Conservation (phyloP, 2,329 filamentous ascomycete species). For the Aspergillus phoenicis region DNA sequence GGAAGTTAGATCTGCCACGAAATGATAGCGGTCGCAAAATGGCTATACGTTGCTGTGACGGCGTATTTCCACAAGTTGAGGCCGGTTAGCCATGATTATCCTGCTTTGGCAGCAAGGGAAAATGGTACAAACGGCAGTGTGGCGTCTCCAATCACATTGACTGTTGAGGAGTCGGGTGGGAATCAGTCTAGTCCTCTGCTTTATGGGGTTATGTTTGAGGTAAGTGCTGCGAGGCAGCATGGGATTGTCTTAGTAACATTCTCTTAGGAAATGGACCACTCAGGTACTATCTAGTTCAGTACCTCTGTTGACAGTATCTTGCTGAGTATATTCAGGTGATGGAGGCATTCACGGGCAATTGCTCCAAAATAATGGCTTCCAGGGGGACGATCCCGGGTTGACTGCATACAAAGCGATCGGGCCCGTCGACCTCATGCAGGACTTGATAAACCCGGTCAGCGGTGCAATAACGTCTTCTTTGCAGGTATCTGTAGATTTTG, state of each 20-base stretch:
- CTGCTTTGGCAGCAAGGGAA: not conserved
- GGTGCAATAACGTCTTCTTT: slow-evolving; percentile 33
- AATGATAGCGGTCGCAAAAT: too few relatives aligned
- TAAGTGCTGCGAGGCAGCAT: slow-evolving; percentile 10
- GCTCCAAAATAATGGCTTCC: slow-evolving; percentile 40
- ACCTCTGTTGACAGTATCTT: not conserved
- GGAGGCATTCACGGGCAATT: slow-evolving; percentile 39
- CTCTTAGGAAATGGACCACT: slow-evolving; percentile 39
- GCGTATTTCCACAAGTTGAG: too few relatives aligned
- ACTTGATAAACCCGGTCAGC: slow-evolving; percentile 28
- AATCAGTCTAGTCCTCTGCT: slow-evolving; percentile 38
- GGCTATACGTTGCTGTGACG: too few relatives aligned
- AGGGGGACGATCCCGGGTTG: slow-evolving; percentile 29
- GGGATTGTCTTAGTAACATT: not conserved
- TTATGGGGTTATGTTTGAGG: slow-evolving; percentile 43
- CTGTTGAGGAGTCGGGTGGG: slow-evolving; percentile 28
- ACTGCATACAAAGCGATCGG: slow-evolving; percentile 34
- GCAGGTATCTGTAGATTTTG: slow-evolving; percentile 23
- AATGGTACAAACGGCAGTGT: not conserved
- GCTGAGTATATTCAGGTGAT: slow-evolving; percentile 27
- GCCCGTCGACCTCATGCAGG: slow-evolving; percentile 28
- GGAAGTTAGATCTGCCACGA: too few relatives aligned
- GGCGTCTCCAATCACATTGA: slow-evolving; percentile 14
- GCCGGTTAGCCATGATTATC: not conserved
- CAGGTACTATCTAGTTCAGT: slow-evolving; percentile 23